Conservation (phyloP, 768 basidiomycete species). For the Suillus hirtellus region DNA sequence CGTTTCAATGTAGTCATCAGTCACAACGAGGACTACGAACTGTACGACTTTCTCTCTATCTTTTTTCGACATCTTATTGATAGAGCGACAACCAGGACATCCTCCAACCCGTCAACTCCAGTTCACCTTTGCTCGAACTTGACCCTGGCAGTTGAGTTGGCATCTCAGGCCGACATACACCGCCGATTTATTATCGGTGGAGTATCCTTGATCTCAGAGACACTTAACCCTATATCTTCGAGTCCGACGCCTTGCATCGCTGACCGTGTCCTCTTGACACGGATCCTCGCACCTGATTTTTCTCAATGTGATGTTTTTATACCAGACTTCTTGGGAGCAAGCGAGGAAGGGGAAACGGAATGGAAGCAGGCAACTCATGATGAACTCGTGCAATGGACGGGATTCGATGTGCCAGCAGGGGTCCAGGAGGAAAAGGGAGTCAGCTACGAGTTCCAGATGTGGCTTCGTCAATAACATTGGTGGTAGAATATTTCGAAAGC, state of each 20-base stretch:
- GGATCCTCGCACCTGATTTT: slow-evolving; percentile 73
- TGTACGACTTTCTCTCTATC: slow-evolving; percentile 46
- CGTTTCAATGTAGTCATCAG: slow-evolving; percentile 81
- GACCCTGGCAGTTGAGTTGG: slow-evolving; percentile 20
- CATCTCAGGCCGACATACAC: slow-evolving; percentile 37
- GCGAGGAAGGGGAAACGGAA: slow-evolving; percentile 19
- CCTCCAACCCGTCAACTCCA: slow-evolving; percentile 18
- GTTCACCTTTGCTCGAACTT: slow-evolving; percentile 32
- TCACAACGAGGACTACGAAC: slow-evolving; percentile 53
- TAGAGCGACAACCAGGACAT: slow-evolving; percentile 15
- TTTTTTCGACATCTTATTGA: slow-evolving; percentile 12
- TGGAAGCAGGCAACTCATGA: slow-evolving; percentile 66
- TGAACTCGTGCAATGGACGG: slow-evolving; percentile 70
- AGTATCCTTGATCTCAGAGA: slow-evolving; percentile 76
- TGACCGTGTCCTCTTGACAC: slow-evolving; percentile 86
- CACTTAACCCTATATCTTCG: slow-evolving; percentile 44
- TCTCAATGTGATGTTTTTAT: slow-evolving; percentile 87
- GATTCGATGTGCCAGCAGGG: slow-evolving; percentile 74
- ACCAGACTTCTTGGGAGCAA: slow-evolving; percentile 59
- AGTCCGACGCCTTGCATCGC: slow-evolving; percentile 44
- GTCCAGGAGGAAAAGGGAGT: slow-evolving; percentile 81
- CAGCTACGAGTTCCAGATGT: slow-evolving; percentile 95
- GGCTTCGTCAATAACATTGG: slow-evolving; percentile 51
- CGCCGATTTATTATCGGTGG: slow-evolving; percentile 90
- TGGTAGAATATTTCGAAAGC: slow-evolving; percentile 1